Base-by-base conservation (phyloP, 2,329 filamentous ascomycete genomes). In the Penicillium sp. region DNA sequence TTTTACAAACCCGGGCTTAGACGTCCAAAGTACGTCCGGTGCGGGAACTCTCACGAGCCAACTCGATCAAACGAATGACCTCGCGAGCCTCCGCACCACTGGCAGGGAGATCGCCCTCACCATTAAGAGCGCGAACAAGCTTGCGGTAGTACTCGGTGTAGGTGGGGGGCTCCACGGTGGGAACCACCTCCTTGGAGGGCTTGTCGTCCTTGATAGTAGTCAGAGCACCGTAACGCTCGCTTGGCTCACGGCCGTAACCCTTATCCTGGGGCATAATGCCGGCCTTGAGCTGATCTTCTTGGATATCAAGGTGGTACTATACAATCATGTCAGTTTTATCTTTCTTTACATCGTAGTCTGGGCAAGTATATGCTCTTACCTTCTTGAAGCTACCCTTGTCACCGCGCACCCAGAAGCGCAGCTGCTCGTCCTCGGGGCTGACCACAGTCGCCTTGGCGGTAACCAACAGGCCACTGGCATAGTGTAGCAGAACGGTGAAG, bases 381-480 rank as follows among this genome's bases (percentile, higher is more conserved):
- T 93, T 93, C 78, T 84, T 88, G 75, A 88, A 93, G 68, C 84
- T 89, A 0, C 89, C 90, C 74, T 87, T 86, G 19, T 84, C 84
- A 23, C 90, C 90, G 27, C 89, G 81, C 10, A 93, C 80, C 89
- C 90, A 93, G 79, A 87, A 93, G 39, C 90, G 79, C 58, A 89
- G 78, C 77, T 93, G 90, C 60, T 83, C 79, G 25, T 78, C 79
- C 74, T 93, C 89, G 3, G 84, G 83, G 69, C 86, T 89, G 49
- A 91, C 79, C 23, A 89, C 83, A 42, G 82, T 84, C 57, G 87
- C 88, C 70, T 90, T 89, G 48, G 86, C 85, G 45, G 87, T 87
- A 12, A 86, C 89, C 45, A 91, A 72, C 61, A 88, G 75, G 6
- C 86, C 86, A 41, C 79, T 74, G 15, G 76, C 76, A 53, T 93